phyloP scores from a whole-genome alignment of 179 eudicot species.

The Heliamphora pulchella region DNA sequence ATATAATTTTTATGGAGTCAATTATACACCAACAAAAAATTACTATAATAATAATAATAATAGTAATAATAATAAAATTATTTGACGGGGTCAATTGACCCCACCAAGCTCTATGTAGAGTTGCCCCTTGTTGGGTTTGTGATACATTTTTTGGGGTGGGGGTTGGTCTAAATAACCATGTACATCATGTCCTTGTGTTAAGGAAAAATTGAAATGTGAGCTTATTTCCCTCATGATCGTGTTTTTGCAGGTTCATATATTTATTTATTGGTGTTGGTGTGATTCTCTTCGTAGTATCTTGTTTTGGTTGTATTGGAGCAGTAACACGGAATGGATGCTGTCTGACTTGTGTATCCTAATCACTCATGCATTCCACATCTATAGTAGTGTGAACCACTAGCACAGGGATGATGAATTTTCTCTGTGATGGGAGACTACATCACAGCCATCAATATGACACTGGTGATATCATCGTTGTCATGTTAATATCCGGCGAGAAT shows the following conservation, averaged over 20 bases:
- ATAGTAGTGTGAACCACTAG: not conserved
- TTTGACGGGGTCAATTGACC: too few relatives aligned
- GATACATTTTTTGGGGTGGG: too few relatives aligned
- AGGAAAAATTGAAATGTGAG: not conserved
- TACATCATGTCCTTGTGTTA: not conserved
- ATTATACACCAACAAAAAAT: too few relatives aligned
- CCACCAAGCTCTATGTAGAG: not conserved
- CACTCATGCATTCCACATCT: not conserved
- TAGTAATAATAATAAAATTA: too few relatives aligned
- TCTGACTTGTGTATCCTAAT: constrained; percentile 77
- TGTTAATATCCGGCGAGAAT: not conserved
- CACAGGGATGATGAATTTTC: not conserved
- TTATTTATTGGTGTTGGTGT: constrained; percentile 70
- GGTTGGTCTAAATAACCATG: not conserved
- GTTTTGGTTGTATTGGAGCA: constrained; percentile 86
- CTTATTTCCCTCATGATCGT: not conserved
- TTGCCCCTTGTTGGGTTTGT: not conserved
- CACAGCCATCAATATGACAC: not conserved
- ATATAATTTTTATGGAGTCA: too few relatives aligned
- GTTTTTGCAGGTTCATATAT: constrained; percentile 78
- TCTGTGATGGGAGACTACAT: not conserved
- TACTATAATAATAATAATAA: too few relatives aligned
- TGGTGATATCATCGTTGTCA: not conserved
- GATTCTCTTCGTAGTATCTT: constrained; percentile 63
- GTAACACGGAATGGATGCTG: constrained; percentile 71